Conservation (phyloP, 2,329 filamentous ascomycete genomes). For the Aciculosporium take region DNA sequence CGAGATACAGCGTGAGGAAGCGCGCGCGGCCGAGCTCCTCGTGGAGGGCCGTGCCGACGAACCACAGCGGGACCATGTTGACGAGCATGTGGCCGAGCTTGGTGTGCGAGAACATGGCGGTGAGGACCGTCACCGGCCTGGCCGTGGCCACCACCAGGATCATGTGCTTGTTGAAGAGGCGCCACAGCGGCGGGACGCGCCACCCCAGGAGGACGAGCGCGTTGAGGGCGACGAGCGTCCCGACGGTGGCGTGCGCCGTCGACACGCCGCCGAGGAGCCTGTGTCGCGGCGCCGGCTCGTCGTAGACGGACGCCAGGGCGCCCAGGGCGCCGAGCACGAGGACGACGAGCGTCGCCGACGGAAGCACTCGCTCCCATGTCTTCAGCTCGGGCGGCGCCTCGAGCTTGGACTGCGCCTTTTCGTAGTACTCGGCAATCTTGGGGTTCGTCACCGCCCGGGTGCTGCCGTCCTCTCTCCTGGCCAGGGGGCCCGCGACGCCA, state of each 20-base stretch:
- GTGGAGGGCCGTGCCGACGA: constrained; percentile 53
- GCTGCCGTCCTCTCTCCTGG: constrained; percentile 23
- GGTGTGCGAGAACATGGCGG: constrained; percentile 57
- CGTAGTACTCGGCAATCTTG: constrained; percentile 23
- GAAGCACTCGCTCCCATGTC: constrained; percentile 38
- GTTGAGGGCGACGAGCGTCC: constrained; percentile 46
- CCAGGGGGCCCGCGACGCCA: constrained; percentile 24
- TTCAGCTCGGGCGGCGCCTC: constrained; percentile 36
- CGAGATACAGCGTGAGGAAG: constrained; percentile 54
- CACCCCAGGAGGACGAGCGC: constrained; percentile 41
- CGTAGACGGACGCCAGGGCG: constrained; percentile 34
- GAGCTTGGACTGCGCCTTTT: constrained; percentile 34
- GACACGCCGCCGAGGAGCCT: constrained; percentile 47
- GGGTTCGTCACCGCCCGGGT: constrained; percentile 26
- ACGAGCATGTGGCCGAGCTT: constrained; percentile 40
- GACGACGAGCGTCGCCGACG: constrained; percentile 34
- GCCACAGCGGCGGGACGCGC: constrained; percentile 52
- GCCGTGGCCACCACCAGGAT: constrained; percentile 51
- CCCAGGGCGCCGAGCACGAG: constrained; percentile 29
- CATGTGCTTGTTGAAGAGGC: constrained; percentile 53
- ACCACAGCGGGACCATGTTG: constrained; percentile 53
- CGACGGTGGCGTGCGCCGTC: constrained; percentile 50
- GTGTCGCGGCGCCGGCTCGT: constrained; percentile 34
- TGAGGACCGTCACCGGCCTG: constrained; percentile 44
- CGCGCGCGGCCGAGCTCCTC: constrained; percentile 55